These are phyloP conservation scores for Dovyalis caffra DNA, from an alignment of 345 rosid species.

Conservation along the genomic window DNA sequence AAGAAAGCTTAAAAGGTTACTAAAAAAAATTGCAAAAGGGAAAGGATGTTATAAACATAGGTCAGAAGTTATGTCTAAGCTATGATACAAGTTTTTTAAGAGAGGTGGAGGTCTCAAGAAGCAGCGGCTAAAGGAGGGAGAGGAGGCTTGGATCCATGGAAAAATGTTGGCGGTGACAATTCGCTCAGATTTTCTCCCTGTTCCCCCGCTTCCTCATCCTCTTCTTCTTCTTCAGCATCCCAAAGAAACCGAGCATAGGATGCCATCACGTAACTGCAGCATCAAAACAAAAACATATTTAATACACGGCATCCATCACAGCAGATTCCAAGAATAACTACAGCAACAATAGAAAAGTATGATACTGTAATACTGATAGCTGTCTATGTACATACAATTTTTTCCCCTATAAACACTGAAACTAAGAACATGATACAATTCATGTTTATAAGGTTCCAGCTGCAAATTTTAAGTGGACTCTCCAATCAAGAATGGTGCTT, in stretches of 20 bases:
- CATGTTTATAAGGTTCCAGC: not conserved
- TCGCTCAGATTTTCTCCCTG: slow-evolving; percentile 26
- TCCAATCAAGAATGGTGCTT: slow-evolving; percentile 13
- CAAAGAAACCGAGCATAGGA: slow-evolving; percentile 87
- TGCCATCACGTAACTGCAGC: slow-evolving; percentile 75
- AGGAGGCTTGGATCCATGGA: slow-evolving; percentile 33
- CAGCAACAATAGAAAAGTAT: not conserved
- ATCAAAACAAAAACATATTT: slow-evolving; percentile 14
- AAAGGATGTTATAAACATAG: slow-evolving; percentile 29
- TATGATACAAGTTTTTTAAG: slow-evolving; percentile 11
- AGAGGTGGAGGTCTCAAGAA: slow-evolving; percentile 31
- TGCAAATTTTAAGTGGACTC: not conserved
- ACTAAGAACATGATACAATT: not conserved
- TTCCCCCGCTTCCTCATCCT: slow-evolving; percentile 30
- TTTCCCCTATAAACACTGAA: not conserved
- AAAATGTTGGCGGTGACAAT: slow-evolving; percentile 25
- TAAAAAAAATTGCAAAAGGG: slow-evolving; percentile 11
- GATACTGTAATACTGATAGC: not conserved
- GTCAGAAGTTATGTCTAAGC: slow-evolving; percentile 37
- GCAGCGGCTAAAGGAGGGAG: slow-evolving; percentile 57
- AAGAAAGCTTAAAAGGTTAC: not conserved
- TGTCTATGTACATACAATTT: not conserved
- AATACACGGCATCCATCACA: not conserved
- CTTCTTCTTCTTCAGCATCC: slow-evolving; percentile 82
- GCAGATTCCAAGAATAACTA: not conserved